phyloP scores from a whole-genome alignment of 2,329 filamentous ascomycete genomes.

The Calycina herbarum region DNA sequence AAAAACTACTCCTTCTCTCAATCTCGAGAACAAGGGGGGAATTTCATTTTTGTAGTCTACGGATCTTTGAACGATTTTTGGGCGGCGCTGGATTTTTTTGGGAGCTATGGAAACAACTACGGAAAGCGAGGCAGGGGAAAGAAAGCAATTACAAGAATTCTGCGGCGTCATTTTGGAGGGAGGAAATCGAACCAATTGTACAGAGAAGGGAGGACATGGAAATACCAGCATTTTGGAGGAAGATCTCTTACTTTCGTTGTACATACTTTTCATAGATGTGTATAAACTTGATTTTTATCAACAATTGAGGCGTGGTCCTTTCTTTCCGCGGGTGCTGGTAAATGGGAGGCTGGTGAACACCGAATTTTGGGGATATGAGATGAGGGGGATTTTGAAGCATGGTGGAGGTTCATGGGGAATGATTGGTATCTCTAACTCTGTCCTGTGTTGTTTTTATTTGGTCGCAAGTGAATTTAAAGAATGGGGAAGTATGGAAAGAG shows the following conservation, averaged over 20 bases:
- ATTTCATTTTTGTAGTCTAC: neutral
- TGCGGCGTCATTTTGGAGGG: neutral
- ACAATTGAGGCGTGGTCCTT: no score
- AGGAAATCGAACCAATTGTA: neutral
- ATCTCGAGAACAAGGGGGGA: neutral
- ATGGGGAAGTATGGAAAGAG: no score
- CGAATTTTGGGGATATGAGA: no score
- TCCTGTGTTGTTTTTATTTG: neutral
- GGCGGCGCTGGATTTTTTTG: neutral
- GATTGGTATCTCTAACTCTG: no score
- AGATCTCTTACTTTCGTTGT: no score
- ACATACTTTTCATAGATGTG: neutral
- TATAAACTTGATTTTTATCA: neutral
- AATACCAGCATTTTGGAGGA: neutral
- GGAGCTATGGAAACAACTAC: neutral
- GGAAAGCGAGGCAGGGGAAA: neutral
- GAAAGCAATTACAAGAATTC: neutral
- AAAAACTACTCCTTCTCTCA: no score
- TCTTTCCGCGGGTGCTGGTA: no score
- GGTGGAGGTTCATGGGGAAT: no score
- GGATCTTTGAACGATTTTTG: neutral
- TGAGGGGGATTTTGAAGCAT: no score
- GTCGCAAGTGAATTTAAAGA: no score
- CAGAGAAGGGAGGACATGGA: neutral
- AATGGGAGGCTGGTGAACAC: no score